A percentile compares a stretch with the other conserved stretches of the same genome.
These are phyloP conservation scores for Pseudevernia furfuracea DNA, from an alignment of 495 filamentous ascomycete genomes.

Conservation along the genomic window DNA sequence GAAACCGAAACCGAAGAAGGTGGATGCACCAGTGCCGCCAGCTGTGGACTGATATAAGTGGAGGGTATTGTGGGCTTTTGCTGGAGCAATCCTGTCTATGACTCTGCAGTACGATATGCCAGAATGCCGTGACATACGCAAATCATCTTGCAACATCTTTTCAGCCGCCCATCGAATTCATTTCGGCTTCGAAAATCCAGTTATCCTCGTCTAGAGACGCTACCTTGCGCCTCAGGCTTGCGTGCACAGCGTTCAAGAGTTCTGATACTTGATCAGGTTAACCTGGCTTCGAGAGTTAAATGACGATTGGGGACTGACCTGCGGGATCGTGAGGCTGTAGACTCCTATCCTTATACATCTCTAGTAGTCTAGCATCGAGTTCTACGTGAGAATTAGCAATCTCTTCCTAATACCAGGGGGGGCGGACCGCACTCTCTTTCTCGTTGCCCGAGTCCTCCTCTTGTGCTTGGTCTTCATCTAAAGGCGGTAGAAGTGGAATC, in stretches of 20 bases:
- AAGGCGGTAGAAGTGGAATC: conserved; percentile 49
- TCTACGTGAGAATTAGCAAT: conserved; percentile 28
- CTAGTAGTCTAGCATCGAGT: conserved; percentile 42
- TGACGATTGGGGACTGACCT: conserved; percentile 41
- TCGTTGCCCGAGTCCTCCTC: conserved; percentile 36
- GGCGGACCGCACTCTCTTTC: conserved; percentile 40
- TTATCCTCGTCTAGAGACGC: conserved; percentile 71
- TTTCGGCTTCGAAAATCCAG: conserved; percentile 84
- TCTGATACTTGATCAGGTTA: conserved; percentile 42
- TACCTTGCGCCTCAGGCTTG: conserved; percentile 64
- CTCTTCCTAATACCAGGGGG: conserved; percentile 3
- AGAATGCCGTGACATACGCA: background rate
- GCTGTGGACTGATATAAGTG: conserved; percentile 42
- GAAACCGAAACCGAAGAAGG: conserved; percentile 38
- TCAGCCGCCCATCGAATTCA: conserved; percentile 28
- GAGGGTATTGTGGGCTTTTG: background rate
- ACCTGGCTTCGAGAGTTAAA: conserved; percentile 14
- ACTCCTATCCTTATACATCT: conserved; percentile 54
- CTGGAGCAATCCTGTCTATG: conserved; percentile 5
- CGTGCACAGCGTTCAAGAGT: conserved; percentile 60
- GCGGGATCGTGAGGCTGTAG: conserved; percentile 58
- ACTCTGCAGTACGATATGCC: background rate
- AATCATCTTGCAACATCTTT: background rate
- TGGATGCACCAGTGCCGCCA: conserved; percentile 41
- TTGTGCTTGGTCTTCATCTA: conserved; percentile 47